Conservation (phyloP, 1,284 basidiomycete genomes). For the Trametes sp. region DNA sequence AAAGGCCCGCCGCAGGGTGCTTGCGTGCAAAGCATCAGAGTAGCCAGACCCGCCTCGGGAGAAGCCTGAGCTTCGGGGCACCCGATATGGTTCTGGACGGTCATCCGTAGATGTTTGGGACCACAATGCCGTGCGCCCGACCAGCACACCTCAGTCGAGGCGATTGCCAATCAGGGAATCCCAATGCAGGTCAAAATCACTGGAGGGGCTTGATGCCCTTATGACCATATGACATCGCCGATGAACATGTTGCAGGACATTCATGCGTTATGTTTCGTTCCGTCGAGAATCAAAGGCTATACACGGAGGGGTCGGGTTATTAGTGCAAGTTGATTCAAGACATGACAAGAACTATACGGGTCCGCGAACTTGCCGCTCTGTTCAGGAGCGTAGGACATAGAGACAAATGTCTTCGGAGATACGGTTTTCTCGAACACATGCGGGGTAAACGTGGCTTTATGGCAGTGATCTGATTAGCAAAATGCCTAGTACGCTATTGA, state of each 20-base stretch:
- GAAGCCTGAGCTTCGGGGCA: too few species aligned
- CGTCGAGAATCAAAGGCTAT: too few species aligned
- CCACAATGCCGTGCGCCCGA: neutral
- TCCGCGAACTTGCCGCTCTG: too few species aligned
- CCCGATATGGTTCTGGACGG: neutral
- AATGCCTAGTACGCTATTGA: neutral
- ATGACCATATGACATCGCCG: neutral
- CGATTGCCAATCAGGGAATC: neutral
- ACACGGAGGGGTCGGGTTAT: too few species aligned
- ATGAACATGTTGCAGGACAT: neutral
- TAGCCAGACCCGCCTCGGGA: too few species aligned
- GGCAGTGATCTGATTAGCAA: neutral
- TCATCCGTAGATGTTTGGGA: neutral
- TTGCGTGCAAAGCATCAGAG: too few species aligned
- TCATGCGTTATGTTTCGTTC: too few species aligned
- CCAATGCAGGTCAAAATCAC: neutral
- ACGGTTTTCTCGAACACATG: neutral
- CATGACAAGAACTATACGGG: too few species aligned
- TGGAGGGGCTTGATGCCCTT: too few species aligned
- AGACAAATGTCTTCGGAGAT: neutral
- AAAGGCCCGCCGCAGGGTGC: neutral
- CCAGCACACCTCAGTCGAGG: neutral
- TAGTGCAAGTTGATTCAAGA: too few species aligned
- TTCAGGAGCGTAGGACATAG: too few species aligned
- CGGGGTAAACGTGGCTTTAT: too few species aligned